A percentile compares a stretch with the other conserved stretches of the same genome.
Evolutionary conservation across 2,329 filamentous ascomycete species (phyloP).

Genomic region (Lachnellula suecica): DNA sequence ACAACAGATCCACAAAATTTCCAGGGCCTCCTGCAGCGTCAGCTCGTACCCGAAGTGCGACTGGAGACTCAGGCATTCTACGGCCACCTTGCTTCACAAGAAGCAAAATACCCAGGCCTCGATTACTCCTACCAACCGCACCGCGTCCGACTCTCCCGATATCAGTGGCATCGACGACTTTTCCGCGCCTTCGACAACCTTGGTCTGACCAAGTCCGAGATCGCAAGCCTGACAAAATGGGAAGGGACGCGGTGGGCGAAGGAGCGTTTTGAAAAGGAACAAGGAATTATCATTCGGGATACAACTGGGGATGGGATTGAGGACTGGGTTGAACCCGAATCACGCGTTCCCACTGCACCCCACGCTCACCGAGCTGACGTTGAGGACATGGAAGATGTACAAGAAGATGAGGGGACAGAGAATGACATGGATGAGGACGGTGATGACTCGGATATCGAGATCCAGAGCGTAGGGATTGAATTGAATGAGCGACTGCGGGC

Average conservation of each 20-base stretch:
- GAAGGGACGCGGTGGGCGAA: conserved; percentile 83
- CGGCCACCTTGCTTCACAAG: conserved; percentile 74
- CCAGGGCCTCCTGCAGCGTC: conserved; percentile 65
- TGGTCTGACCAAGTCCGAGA: conserved; percentile 67
- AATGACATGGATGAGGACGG: conserved; percentile 38
- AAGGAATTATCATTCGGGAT: conserved; percentile 67
- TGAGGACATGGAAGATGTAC: conserved; percentile 37
- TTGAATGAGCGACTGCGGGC: conserved; percentile 65
- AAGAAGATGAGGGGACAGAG: conserved; percentile 31
- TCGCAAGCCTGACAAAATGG: conserved; percentile 73
- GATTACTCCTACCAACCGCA: conserved; percentile 75
- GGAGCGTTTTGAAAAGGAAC: conserved; percentile 75
- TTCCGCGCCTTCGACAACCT: conserved; percentile 75
- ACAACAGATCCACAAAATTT: conserved; percentile 70
- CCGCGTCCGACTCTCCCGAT: conserved; percentile 74
- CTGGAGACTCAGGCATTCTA: conserved; percentile 74
- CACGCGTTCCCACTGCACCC: conserved; percentile 18
- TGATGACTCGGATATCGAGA: conserved; percentile 53
- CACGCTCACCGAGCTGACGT: conserved; percentile 21
- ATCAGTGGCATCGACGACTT: conserved; percentile 72
- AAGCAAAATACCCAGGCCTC: conserved; percentile 79
- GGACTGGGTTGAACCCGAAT: conserved; percentile 55
- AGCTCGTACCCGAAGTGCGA: conserved; percentile 72
- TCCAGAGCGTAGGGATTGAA: conserved; percentile 59
- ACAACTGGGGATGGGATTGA: conserved; percentile 69